phyloP scores from a whole-genome alignment of 441 rosid species.

The Theobroma grandiflorum region DNA sequence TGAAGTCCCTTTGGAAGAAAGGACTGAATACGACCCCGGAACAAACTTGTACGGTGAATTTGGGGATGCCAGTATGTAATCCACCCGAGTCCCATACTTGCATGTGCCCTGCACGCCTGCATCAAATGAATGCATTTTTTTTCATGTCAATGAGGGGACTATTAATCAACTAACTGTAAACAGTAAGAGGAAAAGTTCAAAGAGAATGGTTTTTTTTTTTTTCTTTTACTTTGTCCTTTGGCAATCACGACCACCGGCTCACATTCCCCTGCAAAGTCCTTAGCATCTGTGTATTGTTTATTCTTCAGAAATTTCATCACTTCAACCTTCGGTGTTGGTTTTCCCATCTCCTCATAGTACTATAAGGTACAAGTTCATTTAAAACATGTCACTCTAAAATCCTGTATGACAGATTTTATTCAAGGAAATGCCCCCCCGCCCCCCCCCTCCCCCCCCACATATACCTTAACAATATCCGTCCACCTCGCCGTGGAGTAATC shows the following conservation, averaged over 20 bases:
- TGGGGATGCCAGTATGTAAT: constrained; percentile 82
- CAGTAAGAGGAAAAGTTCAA: not conserved
- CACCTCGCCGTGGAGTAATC: constrained; percentile 89
- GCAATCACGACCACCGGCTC: constrained; percentile 91
- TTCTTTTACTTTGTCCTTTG: constrained; percentile 83
- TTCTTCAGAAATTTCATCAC: constrained; percentile 87
- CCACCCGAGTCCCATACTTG: constrained; percentile 92
- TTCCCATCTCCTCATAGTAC: constrained; percentile 96
- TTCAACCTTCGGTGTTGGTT: constrained; percentile 86
- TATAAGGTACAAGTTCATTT: constrained; percentile 23
- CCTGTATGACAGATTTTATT: constrained; percentile 8
- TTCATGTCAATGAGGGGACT: not conserved
- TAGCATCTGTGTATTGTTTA: constrained; percentile 78
- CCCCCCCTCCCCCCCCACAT: too few species aligned
- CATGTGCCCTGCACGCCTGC: constrained; percentile 97
- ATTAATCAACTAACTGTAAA: not conserved
- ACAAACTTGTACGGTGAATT: constrained; percentile 74
- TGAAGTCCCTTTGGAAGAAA: constrained; percentile 92
- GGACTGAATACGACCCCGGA: constrained; percentile 86
- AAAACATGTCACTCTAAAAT: not conserved
- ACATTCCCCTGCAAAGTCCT: constrained; percentile 89
- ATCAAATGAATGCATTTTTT: not conserved
- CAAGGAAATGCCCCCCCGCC: not conserved
- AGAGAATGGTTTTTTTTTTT: not conserved
- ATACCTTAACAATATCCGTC: constrained; percentile 87